Percentiles rank a stretch among this genome's conserved stretches.
Evolutionary conservation across 306 rosid genomes (phyloP).

Genomic region (Pyrus betulifolia): DNA sequence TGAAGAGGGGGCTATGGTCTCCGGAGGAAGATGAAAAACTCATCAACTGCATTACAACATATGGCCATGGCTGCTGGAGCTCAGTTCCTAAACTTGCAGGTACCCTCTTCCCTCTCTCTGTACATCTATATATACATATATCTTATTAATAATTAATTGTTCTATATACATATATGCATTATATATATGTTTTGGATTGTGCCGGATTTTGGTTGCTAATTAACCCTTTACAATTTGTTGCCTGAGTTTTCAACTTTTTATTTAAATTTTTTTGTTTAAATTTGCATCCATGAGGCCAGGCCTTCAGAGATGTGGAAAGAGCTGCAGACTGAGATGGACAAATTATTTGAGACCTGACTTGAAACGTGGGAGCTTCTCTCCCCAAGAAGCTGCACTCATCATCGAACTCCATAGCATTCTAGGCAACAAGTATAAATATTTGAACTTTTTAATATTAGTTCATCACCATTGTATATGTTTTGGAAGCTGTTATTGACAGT

Average conservation of each 20-base stretch:
- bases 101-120: neutral
- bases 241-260: neutral
- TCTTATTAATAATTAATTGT: neutral
- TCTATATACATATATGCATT: neutral
- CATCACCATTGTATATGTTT: neutral
- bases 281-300: conserved; percentile 30
- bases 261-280: neutral
- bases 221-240: neutral
- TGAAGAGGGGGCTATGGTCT: conserved; percentile 96
- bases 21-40: conserved; percentile 98
- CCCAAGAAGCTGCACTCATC: conserved; percentile 88
- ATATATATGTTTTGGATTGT: neutral
- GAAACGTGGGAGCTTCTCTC: conserved; percentile 91
- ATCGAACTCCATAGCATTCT: conserved; percentile 85
- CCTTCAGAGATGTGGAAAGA: conserved; percentile 87
- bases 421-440: conserved; percentile 61
- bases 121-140: neutral
- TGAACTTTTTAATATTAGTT: neutral
- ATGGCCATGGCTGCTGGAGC: conserved; percentile 98
- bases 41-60: conserved; percentile 71
- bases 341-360: conserved; percentile 93
- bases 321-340: conserved; percentile 95
- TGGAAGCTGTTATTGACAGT: neutral
- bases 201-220: neutral
- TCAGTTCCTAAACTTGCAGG: conserved; percentile 96